A percentile compares a stretch with the other conserved stretches of the same genome.
These are phyloP conservation scores for Baffinella frigidus DNA, from an alignment of 208 protist species.

Conservation along the genomic window DNA sequence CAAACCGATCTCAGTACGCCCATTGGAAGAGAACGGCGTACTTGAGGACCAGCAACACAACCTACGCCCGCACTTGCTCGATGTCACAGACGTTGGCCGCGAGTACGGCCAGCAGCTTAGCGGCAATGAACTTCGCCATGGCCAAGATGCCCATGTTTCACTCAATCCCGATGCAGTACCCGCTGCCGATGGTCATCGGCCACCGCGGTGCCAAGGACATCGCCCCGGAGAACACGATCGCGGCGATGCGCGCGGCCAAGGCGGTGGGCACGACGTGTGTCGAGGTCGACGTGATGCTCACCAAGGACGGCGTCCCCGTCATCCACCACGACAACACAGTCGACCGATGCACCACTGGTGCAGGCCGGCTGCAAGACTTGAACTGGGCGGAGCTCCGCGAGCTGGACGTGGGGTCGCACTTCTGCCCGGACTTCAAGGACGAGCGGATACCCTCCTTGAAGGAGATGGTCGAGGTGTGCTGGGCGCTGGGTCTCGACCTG, in stretches of 20 bases:
- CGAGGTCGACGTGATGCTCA: conserved; percentile 50
- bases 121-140: too few species aligned
- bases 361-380: not conserved
- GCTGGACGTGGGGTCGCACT: conserved; percentile 8
- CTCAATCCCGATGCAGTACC: too few species aligned
- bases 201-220: conserved; percentile 30
- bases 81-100: too few species aligned
- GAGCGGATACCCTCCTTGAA: not conserved
- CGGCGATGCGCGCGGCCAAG: not conserved
- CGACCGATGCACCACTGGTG: conserved; percentile 40
- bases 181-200: conserved; percentile 8
- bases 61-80: too few species aligned
- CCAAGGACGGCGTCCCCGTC: conserved; percentile 19
- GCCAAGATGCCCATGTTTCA: too few species aligned
- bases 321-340: conserved; percentile 60
- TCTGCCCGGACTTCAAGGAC: not conserved
- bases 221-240: conserved; percentile 45
- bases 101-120: too few species aligned
- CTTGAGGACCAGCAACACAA: too few species aligned
- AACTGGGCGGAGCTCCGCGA: not conserved
- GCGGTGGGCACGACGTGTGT: not conserved
- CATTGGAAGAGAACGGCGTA: too few species aligned
- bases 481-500: not conserved
- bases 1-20: too few species aligned
- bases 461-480: not conserved